Conservation (phyloP, 257 asterid genomes). For the Fraxinus americana region DNA sequence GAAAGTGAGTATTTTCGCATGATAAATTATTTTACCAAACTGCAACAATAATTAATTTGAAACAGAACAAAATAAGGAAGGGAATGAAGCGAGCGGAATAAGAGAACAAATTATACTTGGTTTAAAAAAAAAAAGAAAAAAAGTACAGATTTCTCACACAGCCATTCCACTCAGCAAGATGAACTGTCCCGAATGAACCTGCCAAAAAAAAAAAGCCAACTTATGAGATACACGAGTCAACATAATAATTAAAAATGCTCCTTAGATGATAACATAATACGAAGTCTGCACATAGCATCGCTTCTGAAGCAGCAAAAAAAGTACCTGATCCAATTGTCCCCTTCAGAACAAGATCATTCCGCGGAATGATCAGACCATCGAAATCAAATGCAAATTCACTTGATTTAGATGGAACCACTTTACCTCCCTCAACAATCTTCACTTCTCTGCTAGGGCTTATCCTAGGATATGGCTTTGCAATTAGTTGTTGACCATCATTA, state of each 20-base stretch:
- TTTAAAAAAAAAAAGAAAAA: constrained; percentile 15
- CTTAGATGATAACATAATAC: neutral
- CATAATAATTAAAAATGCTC: neutral
- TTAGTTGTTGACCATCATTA: constrained; percentile 26
- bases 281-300: constrained; percentile 15
- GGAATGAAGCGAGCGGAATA: constrained; percentile 21
- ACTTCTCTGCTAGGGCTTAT: constrained; percentile 36
- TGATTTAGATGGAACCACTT: constrained; percentile 42
- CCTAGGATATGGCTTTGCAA: constrained; percentile 38
- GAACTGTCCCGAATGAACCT: constrained; percentile 98
- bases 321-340: constrained; percentile 94
- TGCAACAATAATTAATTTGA: constrained; percentile 14
- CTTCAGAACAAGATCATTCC: constrained; percentile 81
- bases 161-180: constrained; percentile 99
- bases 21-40: constrained; percentile 6
- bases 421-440: constrained; percentile 55
- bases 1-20: constrained; percentile 7
- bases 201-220: constrained; percentile 10
- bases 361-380: constrained; percentile 80
- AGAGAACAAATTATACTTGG: constrained; percentile 16
- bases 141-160: constrained; percentile 65
- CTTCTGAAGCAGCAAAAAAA: constrained; percentile 20
- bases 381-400: constrained; percentile 58
- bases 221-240: constrained; percentile 23
- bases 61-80: constrained; percentile 3